These are phyloP conservation scores for Pseudopithomyces chartarum DNA, from an alignment of 2,329 filamentous ascomycete genomes.

Conservation along the genomic window DNA sequence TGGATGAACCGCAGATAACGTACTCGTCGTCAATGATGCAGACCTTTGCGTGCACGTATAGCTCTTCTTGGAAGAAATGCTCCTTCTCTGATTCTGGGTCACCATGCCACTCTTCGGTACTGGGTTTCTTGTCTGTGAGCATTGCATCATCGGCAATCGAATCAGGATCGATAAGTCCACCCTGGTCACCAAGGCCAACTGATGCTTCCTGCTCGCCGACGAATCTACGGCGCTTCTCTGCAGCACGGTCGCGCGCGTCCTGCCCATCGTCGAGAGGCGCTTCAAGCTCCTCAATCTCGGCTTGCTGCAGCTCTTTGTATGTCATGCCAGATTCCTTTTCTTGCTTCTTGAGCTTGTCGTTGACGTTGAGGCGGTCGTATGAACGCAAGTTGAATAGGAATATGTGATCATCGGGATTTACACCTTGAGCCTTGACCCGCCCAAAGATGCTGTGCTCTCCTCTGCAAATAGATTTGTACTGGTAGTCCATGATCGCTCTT, in stretches of 20 bases:
- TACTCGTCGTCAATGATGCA: slow-evolving; percentile 86
- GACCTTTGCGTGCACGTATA: slow-evolving; percentile 93
- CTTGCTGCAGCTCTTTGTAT: slow-evolving; percentile 85
- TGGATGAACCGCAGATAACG: slow-evolving; percentile 84
- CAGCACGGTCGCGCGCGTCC: slow-evolving; percentile 50
- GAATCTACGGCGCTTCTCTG: slow-evolving; percentile 54
- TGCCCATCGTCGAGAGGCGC: slow-evolving; percentile 36
- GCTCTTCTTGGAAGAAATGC: slow-evolving; percentile 92
- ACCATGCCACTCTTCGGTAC: slow-evolving; percentile 78
- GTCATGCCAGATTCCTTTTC: slow-evolving; percentile 82
- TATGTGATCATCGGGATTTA: slow-evolving; percentile 78
- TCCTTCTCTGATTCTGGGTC: slow-evolving; percentile 74
- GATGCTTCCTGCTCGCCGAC: slow-evolving; percentile 46
- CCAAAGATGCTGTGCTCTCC: slow-evolving; percentile 91
- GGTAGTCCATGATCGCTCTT: slow-evolving; percentile 93
- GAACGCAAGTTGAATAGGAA: slow-evolving; percentile 94
- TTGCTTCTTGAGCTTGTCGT: slow-evolving; percentile 70
- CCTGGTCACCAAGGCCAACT: slow-evolving; percentile 45
- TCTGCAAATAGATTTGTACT: slow-evolving; percentile 93
- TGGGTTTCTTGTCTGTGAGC: slow-evolving; percentile 67
- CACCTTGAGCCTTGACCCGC: slow-evolving; percentile 72
- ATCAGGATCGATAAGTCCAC: slow-evolving; percentile 60
- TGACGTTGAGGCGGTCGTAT: slow-evolving; percentile 91
- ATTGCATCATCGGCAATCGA: slow-evolving; percentile 80
- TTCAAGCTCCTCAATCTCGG: slow-evolving; percentile 89